Evolutionary conservation across 2,329 filamentous ascomycete genomes (phyloP), one percentile per base, ranked within the genome.

Genomic region (Aureobasidium namibiae): DNA sequence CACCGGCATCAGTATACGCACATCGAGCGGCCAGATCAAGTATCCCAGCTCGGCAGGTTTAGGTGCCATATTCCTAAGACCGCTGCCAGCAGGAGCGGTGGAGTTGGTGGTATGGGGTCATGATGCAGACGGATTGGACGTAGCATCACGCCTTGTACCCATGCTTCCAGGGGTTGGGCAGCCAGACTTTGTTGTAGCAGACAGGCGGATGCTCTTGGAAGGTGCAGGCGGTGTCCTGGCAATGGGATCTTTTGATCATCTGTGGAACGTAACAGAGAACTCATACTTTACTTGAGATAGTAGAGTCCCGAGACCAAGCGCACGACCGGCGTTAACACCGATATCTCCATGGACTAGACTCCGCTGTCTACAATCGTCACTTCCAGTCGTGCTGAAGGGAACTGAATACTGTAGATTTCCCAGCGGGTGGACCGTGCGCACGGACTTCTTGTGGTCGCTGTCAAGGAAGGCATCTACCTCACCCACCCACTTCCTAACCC

Each of bases 31-130:
- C 11, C 50, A 33, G 18, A 45, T 14, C 24, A 44, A 14, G 1
- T 50, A 49, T 39, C 31, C 39, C 16, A 31, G 21, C 26, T 41
- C 36, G 9, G 23, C 38, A 45, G 74, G 74, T 2, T 69, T 81
- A 44, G 78, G 75, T 31, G 78, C 79, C 2, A 74, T 80, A 16
- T 84, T 79, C 63, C 66, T 84, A 13, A 73, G 76, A 23, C 81
- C 81, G 3, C 63, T 80, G 29, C 65, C 69, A 1, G 68, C 71
- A 29, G 76, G 78, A 59, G 69, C 76, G 56, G 69, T 84, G 52
- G 81, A 82, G 65, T 67, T 84, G 36, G 76, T 84, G 3, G 67
- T 84, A 7, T 84, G 81, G 82, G 82, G 80, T 16, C 65, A 66
- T 24, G 78, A 82, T 67, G 68, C 69, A 23, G 68, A 71, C 23